A percentile compares a stretch with the other conserved stretches of the same genome.
phyloP scores from a whole-genome alignment of 2,329 filamentous ascomycete species.

The Mycosphaerella sp. region DNA sequence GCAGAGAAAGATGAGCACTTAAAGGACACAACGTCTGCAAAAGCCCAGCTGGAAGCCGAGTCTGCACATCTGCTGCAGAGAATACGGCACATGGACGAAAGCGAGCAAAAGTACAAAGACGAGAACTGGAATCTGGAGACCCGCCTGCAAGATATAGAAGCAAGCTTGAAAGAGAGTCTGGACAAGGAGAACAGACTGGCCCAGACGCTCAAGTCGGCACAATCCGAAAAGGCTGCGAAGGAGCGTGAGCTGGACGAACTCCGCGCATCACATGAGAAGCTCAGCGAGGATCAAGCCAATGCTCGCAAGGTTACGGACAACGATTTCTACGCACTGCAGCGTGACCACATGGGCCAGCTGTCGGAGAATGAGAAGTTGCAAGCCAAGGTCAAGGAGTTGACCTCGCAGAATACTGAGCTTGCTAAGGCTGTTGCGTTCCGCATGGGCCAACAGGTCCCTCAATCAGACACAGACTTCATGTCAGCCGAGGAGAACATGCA shows the following conservation, averaged over 20 bases:
- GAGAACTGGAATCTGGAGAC: conserved; percentile 98
- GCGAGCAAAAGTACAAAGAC: conserved; percentile 92
- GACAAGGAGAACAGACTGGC: conserved; percentile 79
- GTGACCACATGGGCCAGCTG: conserved; percentile 71
- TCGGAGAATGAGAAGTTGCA: conserved; percentile 72
- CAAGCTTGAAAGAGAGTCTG: conserved; percentile 65
- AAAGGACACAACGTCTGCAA: conserved; percentile 67
- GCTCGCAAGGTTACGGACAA: conserved; percentile 79
- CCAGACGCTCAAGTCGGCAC: conserved; percentile 62
- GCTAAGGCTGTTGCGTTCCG: conserved; percentile 75
- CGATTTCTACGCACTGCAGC: conserved; percentile 76
- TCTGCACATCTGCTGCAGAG: conserved; percentile 72
- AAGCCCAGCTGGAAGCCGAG: conserved; percentile 74
- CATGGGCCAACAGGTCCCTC: conserved; percentile 36
- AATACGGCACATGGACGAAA: conserved; percentile 79
- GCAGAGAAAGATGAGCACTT: conserved; percentile 83
- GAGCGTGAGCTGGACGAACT: conserved; percentile 90
- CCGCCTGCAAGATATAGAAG: conserved; percentile 75
- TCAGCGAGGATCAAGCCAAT: conserved; percentile 72
- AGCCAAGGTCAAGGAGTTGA: conserved; percentile 80
- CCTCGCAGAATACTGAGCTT: conserved; percentile 82
- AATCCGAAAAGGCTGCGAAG: conserved; percentile 66
- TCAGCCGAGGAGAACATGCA: conserved; percentile 56
- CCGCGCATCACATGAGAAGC: conserved; percentile 69
- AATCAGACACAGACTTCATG: conserved; percentile 44